Conservation (phyloP, 2,329 filamentous ascomycete genomes). For the Arthrobotrys megalospora region DNA sequence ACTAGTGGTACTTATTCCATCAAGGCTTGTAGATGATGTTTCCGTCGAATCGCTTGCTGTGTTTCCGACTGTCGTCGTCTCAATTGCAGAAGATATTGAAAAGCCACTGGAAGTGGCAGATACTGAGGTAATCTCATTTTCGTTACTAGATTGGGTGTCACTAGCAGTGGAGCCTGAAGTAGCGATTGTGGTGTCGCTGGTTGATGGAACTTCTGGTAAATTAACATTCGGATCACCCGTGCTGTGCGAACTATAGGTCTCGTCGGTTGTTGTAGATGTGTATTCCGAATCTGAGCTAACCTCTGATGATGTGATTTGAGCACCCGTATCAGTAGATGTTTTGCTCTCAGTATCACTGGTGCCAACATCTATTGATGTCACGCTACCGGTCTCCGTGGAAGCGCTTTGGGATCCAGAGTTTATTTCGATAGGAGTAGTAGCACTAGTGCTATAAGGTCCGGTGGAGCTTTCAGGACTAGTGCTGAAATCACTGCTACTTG, state of each 20-base stretch:
- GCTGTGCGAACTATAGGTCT: neutral
- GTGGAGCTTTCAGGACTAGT: neutral
- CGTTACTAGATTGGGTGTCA: neutral
- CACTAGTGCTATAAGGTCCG: neutral
- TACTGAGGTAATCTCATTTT: neutral
- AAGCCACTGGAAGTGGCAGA: neutral
- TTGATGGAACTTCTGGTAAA: neutral
- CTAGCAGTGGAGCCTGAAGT: neutral
- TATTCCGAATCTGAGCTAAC: too few relatives aligned
- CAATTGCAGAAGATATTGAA: neutral
- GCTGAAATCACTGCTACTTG: neutral
- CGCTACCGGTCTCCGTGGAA: neutral
- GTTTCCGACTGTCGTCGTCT: neutral
- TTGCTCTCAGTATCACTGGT: neutral
- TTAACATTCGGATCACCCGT: conserved; percentile 9
- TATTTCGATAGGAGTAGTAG: neutral
- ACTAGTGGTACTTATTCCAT: neutral
- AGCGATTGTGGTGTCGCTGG: neutral
- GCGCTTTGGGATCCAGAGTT: neutral
- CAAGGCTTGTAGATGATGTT: neutral
- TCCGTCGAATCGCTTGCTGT: neutral
- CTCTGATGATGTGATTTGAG: neutral
- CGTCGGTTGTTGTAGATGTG: neutral
- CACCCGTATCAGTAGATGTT: neutral
- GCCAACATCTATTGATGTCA: neutral